phyloP scores from a whole-genome alignment of 108 stramenopile species.

The Bacterosira constricta region DNA sequence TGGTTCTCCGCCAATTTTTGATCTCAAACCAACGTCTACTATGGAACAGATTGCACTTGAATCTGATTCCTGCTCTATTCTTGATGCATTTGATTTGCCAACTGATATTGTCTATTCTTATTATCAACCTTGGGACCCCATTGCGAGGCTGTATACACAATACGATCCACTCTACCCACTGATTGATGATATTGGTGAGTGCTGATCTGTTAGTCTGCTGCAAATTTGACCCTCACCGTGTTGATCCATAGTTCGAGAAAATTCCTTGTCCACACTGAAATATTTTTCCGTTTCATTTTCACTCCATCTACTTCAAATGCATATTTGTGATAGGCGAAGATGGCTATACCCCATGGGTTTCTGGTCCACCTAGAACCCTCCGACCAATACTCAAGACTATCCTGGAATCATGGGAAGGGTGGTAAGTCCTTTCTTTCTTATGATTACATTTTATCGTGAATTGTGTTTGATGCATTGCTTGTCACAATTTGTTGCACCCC shows the following conservation, averaged over 20 bases:
- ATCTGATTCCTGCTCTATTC: slow-evolving; percentile 50
- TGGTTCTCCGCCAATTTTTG: slow-evolving; percentile 74
- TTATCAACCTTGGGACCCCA: slow-evolving; percentile 88
- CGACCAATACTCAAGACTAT: slow-evolving; percentile 72
- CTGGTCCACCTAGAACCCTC: slow-evolving; percentile 77
- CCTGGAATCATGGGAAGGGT: slow-evolving; percentile 77
- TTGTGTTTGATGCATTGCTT: not conserved
- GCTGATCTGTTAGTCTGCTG: too few relatives aligned
- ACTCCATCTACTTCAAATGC: not conserved
- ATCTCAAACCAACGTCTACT: slow-evolving; percentile 16
- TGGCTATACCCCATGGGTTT: slow-evolving; percentile 66
- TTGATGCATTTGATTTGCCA: slow-evolving; percentile 65
- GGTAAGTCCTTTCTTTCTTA: slow-evolving; percentile 33
- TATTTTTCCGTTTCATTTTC: not conserved
- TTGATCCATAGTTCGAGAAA: too few relatives aligned
- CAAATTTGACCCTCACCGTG: too few relatives aligned
- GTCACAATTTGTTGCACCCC: not conserved
- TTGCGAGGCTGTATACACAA: slow-evolving; percentile 63
- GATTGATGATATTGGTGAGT: slow-evolving; percentile 75
- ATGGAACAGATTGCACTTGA: slow-evolving; percentile 6
- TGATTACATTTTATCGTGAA: not conserved
- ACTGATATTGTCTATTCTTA: slow-evolving; percentile 65
- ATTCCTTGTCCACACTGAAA: not conserved
- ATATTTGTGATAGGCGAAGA: slow-evolving; percentile 38
- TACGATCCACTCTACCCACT: slow-evolving; percentile 87